Evolutionary conservation across 1,284 basidiomycete genomes (phyloP), one percentile per base, ranked within the genome.

Genomic region (Ustilago hordei): DNA sequence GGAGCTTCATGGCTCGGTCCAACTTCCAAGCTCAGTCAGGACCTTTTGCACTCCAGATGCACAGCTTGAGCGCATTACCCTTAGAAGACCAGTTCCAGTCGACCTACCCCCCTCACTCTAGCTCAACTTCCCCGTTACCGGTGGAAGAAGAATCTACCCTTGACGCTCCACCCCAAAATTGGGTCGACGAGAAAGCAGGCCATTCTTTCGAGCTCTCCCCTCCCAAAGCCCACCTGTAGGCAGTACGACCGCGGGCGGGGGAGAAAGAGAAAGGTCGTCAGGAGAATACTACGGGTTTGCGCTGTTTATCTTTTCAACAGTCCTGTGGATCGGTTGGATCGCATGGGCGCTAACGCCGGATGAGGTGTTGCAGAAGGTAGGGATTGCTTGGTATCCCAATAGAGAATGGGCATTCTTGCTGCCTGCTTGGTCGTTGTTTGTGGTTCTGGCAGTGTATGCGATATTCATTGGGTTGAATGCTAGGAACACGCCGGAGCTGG

Each of bases 1-100:
- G 76, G 75, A 80, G 81, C 71, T 47, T 82, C 55, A 82, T 82
- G 81, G 81, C 81, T 1, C 41, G 81, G 5, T 78, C 74, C 74
- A 64, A 82, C 63, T 82, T 82, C 34, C 70, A 78, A 54, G 47
- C 64, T 12, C 80, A 81, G 48, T 78, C 78, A 15, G 80, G 80
- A 1, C 55, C 69, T 8, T 81, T 81, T 53, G 59, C 58, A 0
- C 60, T 81, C 1, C 75, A 73, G 45, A 34, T 77, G 7, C 75
- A 77, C 64, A 70, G 70, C 35, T 59, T 77, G 17, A 58, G 45
- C n/a, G 74, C 69, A 11, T 58, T 76, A 0, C 63, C 61, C 13
- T 17, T 47, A 0, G 57, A 56, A 35, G 59, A 68, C 19, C 68
- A 59, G 34, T 41, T 64, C 13, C 17, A 41, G 2, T 35, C 67